Evolutionary conservation across 2,329 filamentous ascomycete genomes (phyloP).

Genomic region (Phyllosticta ampelicida): DNA sequence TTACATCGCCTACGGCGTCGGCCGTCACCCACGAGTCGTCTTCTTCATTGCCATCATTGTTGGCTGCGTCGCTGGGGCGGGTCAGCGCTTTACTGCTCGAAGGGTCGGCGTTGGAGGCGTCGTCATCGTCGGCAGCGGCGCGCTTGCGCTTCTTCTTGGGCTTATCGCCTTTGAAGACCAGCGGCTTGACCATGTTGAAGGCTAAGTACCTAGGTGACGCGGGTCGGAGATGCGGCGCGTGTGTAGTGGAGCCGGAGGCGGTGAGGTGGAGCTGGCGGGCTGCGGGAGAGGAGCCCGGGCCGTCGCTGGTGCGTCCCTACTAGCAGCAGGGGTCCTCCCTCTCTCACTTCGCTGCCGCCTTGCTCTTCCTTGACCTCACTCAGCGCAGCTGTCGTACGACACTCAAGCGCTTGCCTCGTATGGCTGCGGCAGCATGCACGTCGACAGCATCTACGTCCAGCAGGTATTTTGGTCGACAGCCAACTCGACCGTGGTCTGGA

Average conservation of each 20-base stretch:
- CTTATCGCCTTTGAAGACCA: constrained; percentile 96
- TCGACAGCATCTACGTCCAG: too few species aligned
- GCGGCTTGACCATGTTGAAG: constrained; percentile 66
- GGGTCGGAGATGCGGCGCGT: not conserved
- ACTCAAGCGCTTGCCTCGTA: too few species aligned
- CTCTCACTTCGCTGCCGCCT: too few species aligned
- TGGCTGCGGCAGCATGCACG: too few species aligned
- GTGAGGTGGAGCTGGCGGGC: not conserved
- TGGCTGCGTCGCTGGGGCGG: not conserved
- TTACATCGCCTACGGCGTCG: constrained; percentile 60
- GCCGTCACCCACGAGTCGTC: constrained; percentile 65
- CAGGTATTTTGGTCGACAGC: too few species aligned
- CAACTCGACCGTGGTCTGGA: too few species aligned
- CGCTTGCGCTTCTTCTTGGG: constrained; percentile 88
- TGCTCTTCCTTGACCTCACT: too few species aligned
- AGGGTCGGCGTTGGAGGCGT: constrained; percentile 17
- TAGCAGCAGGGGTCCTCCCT: not conserved
- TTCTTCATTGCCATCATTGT: constrained; percentile 18
- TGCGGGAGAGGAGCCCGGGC: not conserved
- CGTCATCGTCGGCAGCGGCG: constrained; percentile 39
- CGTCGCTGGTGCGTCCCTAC: not conserved
- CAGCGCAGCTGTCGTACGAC: too few species aligned
- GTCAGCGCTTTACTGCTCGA: constrained; percentile 26
- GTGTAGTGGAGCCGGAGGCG: not conserved
- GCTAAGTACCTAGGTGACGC: not conserved